Evolutionary conservation across 768 basidiomycete genomes (phyloP).

Genomic region (Sporobolomyces roseus): DNA sequence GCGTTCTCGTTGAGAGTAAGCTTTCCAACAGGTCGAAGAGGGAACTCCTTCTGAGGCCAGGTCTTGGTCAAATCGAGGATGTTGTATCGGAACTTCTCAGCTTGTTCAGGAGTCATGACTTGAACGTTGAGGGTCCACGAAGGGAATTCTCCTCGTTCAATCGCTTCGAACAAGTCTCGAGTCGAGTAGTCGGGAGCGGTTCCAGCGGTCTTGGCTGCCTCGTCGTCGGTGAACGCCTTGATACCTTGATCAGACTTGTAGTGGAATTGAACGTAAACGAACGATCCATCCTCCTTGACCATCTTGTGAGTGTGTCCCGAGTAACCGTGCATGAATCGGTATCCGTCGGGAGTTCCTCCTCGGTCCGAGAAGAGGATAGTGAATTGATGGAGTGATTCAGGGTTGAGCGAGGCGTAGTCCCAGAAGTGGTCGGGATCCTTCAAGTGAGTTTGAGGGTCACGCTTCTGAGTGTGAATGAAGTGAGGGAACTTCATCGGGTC

Average conservation of each 20-base stretch:
- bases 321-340: constrained; percentile 82
- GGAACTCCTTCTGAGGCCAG: constrained; percentile 52
- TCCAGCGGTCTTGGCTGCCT: constrained; percentile 64
- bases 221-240: constrained; percentile 68
- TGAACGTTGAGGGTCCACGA: constrained; percentile 55
- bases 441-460: constrained; percentile 82
- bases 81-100: constrained; percentile 77
- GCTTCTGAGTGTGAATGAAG: constrained; percentile 55
- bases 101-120: constrained; percentile 89
- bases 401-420: constrained; percentile 55
- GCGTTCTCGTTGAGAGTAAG: constrained; percentile 52
- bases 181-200: constrained; percentile 54
- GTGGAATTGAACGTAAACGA: constrained; percentile 50
- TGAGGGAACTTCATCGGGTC: constrained; percentile 53
- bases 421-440: constrained; percentile 66
- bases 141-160: constrained; percentile 51
- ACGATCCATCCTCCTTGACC: constrained; percentile 46
- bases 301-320: constrained; percentile 57
- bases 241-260: constrained; percentile 47
- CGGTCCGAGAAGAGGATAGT: constrained; percentile 52
- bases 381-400: constrained; percentile 53
- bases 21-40: constrained; percentile 51
- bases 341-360: constrained; percentile 53
- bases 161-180: constrained; percentile 52
- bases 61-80: constrained; percentile 80